These are phyloP conservation scores for Mortierella sp. DNA, from an alignment of 371 early-diverging fungal genomes.

Conservation along the genomic window DNA sequence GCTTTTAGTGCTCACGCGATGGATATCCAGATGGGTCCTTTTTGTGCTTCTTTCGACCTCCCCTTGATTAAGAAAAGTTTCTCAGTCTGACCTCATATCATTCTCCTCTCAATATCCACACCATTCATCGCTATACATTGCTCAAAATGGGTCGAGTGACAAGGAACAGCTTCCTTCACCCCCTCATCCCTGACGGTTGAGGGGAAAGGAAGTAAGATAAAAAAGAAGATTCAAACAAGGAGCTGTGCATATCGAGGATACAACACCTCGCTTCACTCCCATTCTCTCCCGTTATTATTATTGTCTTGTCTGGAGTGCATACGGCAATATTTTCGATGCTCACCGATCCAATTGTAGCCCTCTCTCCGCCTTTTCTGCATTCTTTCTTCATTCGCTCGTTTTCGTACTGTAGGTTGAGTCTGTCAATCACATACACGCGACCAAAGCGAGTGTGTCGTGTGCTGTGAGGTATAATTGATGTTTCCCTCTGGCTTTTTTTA, in stretches of 20 bases:
- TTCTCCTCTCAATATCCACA: neutral
- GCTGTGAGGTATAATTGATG: neutral
- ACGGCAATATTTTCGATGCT: neutral
- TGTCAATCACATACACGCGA: neutral
- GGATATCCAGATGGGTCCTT: too few species aligned
- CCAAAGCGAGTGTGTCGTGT: neutral
- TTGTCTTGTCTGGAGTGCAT: neutral
- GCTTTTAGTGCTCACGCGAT: constrained; percentile 7
- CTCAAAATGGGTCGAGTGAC: neutral
- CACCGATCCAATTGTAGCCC: neutral
- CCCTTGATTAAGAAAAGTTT: neutral
- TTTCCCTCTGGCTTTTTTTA: neutral
- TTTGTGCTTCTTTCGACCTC: neutral
- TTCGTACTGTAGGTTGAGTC: neutral
- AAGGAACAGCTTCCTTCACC: neutral
- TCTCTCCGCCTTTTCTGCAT: constrained; percentile 8
- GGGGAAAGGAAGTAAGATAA: neutral
- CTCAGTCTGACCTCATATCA: neutral
- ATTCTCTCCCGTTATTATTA: neutral
- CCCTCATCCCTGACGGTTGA: constrained; percentile 13
- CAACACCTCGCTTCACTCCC: neutral
- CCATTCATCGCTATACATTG: neutral
- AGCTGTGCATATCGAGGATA: constrained; percentile 22
- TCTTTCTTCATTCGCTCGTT: neutral
- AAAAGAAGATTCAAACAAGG: neutral